Conservation (phyloP, 495 filamentous ascomycete genomes). For the Neurospora terricola region DNA sequence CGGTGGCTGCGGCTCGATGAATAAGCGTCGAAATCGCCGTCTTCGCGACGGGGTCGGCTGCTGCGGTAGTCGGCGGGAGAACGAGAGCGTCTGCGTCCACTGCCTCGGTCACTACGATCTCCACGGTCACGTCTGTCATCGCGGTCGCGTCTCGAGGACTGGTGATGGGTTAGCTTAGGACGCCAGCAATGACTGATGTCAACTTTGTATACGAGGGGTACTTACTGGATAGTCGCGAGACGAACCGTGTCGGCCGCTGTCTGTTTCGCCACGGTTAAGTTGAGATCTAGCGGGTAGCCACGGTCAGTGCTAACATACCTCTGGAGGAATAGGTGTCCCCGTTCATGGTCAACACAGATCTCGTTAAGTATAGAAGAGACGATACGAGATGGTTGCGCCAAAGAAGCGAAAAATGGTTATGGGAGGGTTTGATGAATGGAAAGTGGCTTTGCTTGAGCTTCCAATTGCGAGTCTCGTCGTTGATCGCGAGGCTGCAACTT, state of each 20-base stretch:
- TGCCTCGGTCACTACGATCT: slow-evolving; percentile 42
- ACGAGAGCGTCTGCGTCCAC: slow-evolving; percentile 61
- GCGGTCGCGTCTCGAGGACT: slow-evolving; percentile 33
- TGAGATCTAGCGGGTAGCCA: slow-evolving; percentile 7
- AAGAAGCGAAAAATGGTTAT: slow-evolving; percentile 1
- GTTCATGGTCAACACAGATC: slow-evolving; percentile 57
- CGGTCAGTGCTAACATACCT: slow-evolving; percentile 40
- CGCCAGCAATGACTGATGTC: background rate
- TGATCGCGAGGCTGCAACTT: slow-evolving; percentile 32
- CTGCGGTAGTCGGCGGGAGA: slow-evolving; percentile 57
- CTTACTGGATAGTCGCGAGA: slow-evolving; percentile 67
- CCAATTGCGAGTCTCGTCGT: background rate
- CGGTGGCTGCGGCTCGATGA: slow-evolving; percentile 83
- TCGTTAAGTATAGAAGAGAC: background rate
- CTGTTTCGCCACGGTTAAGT: slow-evolving; percentile 27
- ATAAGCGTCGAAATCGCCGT: slow-evolving; percentile 76
- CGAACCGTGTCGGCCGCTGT: slow-evolving; percentile 54
- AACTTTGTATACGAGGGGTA: background rate
- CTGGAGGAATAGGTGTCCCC: slow-evolving; percentile 75
- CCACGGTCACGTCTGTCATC: slow-evolving; percentile 38
- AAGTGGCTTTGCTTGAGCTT: slow-evolving; percentile 1
- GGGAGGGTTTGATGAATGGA: background rate
- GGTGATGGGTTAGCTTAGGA: background rate
- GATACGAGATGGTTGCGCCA: slow-evolving; percentile 7
- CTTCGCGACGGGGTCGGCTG: slow-evolving; percentile 45